A percentile compares a stretch with the other conserved stretches of the same genome.
phyloP scores from a whole-genome alignment of 2,329 filamentous ascomycete genomes.

The Exserohilum rostratum region DNA sequence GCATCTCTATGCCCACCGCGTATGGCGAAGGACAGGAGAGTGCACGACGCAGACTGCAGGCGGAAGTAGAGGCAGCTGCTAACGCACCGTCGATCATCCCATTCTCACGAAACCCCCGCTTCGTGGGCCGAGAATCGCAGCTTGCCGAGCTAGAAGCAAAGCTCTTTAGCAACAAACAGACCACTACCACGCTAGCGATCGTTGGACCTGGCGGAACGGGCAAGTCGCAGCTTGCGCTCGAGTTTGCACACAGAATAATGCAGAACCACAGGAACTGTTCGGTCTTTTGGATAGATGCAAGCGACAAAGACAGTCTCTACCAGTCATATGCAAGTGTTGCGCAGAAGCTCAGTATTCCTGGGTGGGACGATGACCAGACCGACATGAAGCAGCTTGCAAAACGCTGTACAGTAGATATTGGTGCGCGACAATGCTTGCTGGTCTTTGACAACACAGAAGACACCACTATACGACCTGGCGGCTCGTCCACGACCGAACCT shows the following conservation, averaged over 20 bases:
- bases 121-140: slow-evolving; percentile 33
- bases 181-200: slow-evolving; percentile 18
- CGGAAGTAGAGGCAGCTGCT: slow-evolving; percentile 15
- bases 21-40: slow-evolving; percentile 31
- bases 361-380: slow-evolving; percentile 22
- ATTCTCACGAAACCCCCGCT: slow-evolving; percentile 32
- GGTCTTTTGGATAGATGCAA: slow-evolving; percentile 54
- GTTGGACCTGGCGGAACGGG: slow-evolving; percentile 24
- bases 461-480: slow-evolving; percentile 7
- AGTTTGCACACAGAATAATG: slow-evolving; percentile 50
- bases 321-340: slow-evolving; percentile 38
- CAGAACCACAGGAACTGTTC: slow-evolving; percentile 45
- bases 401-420: neutral
- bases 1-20: slow-evolving; percentile 18
- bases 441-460: slow-evolving; percentile 34
- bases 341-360: slow-evolving; percentile 35
- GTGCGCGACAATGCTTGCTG: slow-evolving; percentile 9
- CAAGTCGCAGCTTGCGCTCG: slow-evolving; percentile 37
- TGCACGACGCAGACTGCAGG: slow-evolving; percentile 19
- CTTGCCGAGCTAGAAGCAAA: slow-evolving; percentile 34
- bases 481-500: slow-evolving; percentile 7
- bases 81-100: slow-evolving; percentile 30
- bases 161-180: slow-evolving; percentile 24
- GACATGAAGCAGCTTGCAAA: slow-evolving; percentile 28
- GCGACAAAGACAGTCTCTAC: slow-evolving; percentile 49